phyloP scores from a whole-genome alignment of 176 grass and related monocot genomes.

The Phragmites australis region DNA sequence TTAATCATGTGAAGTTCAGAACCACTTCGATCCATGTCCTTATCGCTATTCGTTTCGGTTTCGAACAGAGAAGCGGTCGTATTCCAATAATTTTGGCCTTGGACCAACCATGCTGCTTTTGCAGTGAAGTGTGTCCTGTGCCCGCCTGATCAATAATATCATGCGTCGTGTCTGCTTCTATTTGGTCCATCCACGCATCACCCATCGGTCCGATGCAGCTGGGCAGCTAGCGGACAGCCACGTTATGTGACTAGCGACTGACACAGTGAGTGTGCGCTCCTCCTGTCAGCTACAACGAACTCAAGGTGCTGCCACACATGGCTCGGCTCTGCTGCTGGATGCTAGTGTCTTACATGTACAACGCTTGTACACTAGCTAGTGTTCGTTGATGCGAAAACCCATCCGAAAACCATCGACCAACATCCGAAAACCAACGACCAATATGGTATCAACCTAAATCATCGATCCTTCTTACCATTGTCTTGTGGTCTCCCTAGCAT shows the following conservation, averaged over 20 bases:
- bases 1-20: no score
- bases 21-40: no score
- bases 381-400: no score
- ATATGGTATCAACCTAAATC: no score
- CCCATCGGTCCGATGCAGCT: background rate
- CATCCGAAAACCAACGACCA: no score
- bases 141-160: background rate
- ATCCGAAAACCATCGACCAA: no score
- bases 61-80: no score
- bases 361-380: no score
- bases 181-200: constrained; percentile 14
- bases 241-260: background rate
- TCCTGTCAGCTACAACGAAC: constrained; percentile 20
- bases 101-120: constrained; percentile 15
- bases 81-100: constrained; percentile 8
- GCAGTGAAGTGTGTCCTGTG: background rate
- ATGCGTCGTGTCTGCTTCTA: constrained; percentile 9
- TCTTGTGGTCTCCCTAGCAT: no score
- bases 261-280: constrained; percentile 18
- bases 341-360: no score
- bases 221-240: constrained; percentile 30
- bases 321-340: background rate
- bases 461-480: no score
- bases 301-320: background rate
- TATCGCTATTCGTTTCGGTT: no score